phyloP scores from a whole-genome alignment of 345 rosid genomes.

The Hibiscus tridactylites region DNA sequence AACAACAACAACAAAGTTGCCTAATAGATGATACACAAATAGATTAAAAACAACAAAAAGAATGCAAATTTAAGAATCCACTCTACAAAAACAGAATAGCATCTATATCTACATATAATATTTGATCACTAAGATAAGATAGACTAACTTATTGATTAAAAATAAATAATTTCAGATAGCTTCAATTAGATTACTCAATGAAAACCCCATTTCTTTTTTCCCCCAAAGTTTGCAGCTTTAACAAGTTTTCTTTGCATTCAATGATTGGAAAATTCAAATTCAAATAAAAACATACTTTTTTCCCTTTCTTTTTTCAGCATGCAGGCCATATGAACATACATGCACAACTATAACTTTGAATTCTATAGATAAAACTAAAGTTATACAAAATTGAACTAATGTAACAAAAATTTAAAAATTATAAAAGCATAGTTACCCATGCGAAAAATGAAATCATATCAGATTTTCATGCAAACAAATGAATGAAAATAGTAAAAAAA shows the following conservation, averaged over 20 bases:
- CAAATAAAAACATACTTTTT: neutral
- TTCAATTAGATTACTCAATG: neutral
- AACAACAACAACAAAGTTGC: neutral
- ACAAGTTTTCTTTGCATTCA: slow-evolving; percentile 8
- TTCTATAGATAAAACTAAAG: neutral
- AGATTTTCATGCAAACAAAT: neutral
- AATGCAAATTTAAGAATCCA: neutral
- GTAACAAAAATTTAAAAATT: neutral
- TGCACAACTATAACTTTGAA: neutral
- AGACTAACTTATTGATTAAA: neutral
- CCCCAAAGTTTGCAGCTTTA: neutral
- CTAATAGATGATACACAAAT: neutral
- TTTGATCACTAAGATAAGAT: neutral
- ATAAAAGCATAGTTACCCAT: neutral
- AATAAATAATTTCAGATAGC: neutral
- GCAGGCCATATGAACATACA: neutral
- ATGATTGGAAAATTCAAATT: neutral
- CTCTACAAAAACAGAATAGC: neutral
- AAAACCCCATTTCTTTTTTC: neutral
- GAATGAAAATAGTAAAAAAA: neutral
- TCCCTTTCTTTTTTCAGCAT: neutral
- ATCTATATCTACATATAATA: neutral
- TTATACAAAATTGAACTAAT: neutral
- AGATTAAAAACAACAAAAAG: neutral
- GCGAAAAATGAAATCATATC: neutral